Conservation (phyloP, 306 rosid genomes). For the Vachellia pachyceras region DNA sequence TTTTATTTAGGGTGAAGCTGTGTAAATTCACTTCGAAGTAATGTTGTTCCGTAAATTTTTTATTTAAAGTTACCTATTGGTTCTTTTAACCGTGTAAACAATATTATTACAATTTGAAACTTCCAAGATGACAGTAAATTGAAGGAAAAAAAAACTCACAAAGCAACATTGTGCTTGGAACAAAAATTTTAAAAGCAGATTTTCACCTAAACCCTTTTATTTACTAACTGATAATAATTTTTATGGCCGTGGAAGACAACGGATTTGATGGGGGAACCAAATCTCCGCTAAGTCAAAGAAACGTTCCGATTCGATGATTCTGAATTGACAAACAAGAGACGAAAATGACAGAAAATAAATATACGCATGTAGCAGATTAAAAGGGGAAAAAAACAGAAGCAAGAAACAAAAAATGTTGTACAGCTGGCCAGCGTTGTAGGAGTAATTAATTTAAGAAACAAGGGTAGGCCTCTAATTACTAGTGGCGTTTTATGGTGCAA, state of each 20-base stretch:
- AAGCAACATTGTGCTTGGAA: too few species aligned
- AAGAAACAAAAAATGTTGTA: background rate
- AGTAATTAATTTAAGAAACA: background rate
- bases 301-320: background rate
- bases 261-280: background rate
- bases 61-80: too few species aligned
- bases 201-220: too few species aligned
- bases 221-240: background rate
- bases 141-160: too few species aligned
- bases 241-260: background rate
- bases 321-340: background rate
- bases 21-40: too few species aligned
- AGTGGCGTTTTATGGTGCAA: background rate
- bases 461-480: background rate
- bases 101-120: too few species aligned
- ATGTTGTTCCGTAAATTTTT: too few species aligned
- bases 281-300: constrained; percentile 3
- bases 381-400: background rate
- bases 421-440: background rate
- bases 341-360: background rate
- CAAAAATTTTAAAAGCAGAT: too few species aligned
- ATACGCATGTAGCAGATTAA: background rate
- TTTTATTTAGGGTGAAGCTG: too few species aligned
- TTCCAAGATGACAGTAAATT: too few species aligned
- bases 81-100: too few species aligned